Conservation (phyloP, 208 protist species). For the Trypanosoma conorhini region DNA sequence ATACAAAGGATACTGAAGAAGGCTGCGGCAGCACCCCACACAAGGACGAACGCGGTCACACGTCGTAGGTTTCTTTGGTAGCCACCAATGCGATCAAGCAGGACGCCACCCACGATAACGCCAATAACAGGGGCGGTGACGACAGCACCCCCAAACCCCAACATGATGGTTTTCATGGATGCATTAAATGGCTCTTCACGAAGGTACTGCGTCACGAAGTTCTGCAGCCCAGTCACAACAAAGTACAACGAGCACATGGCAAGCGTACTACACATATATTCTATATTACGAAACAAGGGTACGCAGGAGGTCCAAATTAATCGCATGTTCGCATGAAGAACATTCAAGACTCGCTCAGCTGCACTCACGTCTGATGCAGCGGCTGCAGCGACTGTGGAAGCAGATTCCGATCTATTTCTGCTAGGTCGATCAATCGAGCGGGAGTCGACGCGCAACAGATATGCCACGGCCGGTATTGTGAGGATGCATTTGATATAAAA, state of each 20-base stretch:
- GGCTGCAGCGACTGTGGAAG: neutral
- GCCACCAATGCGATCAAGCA: slow-evolving; percentile 86
- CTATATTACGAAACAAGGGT: slow-evolving; percentile 48
- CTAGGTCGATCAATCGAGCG: slow-evolving; percentile 51
- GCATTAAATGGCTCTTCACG: slow-evolving; percentile 74
- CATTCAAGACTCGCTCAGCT: slow-evolving; percentile 17
- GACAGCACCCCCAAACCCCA: slow-evolving; percentile 76
- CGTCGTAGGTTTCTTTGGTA: slow-evolving; percentile 75
- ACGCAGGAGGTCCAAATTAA: slow-evolving; percentile 26
- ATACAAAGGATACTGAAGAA: slow-evolving; percentile 75
- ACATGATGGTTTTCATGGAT: slow-evolving; percentile 78
- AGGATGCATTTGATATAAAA: slow-evolving; percentile 83
- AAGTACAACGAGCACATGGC: slow-evolving; percentile 92
- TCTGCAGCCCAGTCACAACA: slow-evolving; percentile 89
- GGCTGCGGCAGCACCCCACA: slow-evolving; percentile 55
- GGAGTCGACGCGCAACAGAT: slow-evolving; percentile 50
- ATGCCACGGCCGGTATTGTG: slow-evolving; percentile 69
- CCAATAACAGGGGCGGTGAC: slow-evolving; percentile 85
- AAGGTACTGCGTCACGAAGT: slow-evolving; percentile 93
- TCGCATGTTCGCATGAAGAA: slow-evolving; percentile 16
- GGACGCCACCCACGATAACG: slow-evolving; percentile 77
- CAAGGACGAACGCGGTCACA: slow-evolving; percentile 52
- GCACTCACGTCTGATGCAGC: neutral
- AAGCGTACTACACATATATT: slow-evolving; percentile 78
- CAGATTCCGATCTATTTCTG: neutral